Evolutionary conservation across 179 eudicot genomes (phyloP), one percentile per base, ranked within the genome.

Genomic region (Amaranthus tricolor): DNA sequence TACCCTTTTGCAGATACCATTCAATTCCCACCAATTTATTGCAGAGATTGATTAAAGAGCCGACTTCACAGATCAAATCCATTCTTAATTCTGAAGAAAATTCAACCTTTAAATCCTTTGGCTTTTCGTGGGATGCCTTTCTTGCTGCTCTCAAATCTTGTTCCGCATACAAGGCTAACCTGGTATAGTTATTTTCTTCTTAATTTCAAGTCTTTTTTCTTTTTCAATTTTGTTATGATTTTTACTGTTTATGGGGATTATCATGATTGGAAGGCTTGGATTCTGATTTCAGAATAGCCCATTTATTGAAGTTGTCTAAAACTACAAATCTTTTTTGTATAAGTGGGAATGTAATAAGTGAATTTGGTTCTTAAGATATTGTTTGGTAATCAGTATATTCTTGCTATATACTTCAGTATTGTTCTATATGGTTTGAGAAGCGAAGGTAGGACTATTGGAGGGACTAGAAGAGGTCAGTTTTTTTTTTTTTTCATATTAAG

Each of bases 31-130:
- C 9, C 68, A 72, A 49, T 74, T 70, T 78, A 71, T 17, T 79
- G 21, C 54, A 70, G 66, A 81, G 72, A 74, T 77, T 87, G 76
- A 52, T 79, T 0, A 79, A 81, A 64, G 83, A 76, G 65, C 86
- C 84, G 12, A 61, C 59, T 50, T 83, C 81, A 63, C 70, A 64
- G 45, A 67, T 76, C 77, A 83, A 81, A 78, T 45, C 68, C 8
- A 78, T 79, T 43, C 86, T 85, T 24, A 86, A 85, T 69, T 82
- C 82, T 5, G 81, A 76, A 66, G 66, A 53, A 58, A 70, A 73
- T 49, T 63, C 48, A 1, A 62, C 79, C 54, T 70, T 68, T 60
- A 75, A 77, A 59, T 72, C 48, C 48, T 72, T 78, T 21, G 81
- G 62, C 40, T 78, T 78, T 72, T 72, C 76, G 5, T 78, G 81